Conservation (phyloP, 1,284 basidiomycete genomes). For the Ceraceosorus guamensis region DNA sequence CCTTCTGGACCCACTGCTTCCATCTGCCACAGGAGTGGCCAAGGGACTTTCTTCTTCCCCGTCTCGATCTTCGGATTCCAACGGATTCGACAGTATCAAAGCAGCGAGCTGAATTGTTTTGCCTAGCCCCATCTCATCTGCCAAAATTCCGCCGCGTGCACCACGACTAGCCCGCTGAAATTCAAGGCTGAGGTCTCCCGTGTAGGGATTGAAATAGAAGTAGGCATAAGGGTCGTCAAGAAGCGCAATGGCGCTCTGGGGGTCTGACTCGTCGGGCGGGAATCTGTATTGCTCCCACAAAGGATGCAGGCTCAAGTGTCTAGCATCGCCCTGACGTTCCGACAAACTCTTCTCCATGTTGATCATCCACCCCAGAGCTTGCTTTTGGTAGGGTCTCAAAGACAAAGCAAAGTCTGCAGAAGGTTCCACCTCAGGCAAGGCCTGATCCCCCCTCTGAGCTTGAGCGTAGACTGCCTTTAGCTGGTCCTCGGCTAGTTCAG, state of each 20-base stretch:
- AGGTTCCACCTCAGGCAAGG: constrained; percentile 74
- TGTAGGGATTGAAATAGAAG: constrained; percentile 40
- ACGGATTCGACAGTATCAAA: constrained; percentile 68
- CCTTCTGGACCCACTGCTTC: neutral
- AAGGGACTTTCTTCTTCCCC: neutral
- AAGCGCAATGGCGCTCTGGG: constrained; percentile 4
- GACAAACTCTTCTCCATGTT: constrained; percentile 60
- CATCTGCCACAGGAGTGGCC: neutral
- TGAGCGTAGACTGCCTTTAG: constrained; percentile 53
- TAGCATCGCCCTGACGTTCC: constrained; percentile 1
- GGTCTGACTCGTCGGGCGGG: constrained; percentile 19
- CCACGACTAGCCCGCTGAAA: constrained; percentile 76
- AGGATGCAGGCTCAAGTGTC: constrained; percentile 67
- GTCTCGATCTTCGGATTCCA: constrained; percentile 11
- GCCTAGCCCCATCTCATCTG: constrained; percentile 79
- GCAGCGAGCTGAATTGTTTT: constrained; percentile 95
- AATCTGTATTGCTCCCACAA: constrained; percentile 76
- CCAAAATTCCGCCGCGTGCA: constrained; percentile 77
- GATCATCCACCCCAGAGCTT: constrained; percentile 92
- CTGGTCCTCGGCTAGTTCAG: constrained; percentile 27
- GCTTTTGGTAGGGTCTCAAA: constrained; percentile 81
- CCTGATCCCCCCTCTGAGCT: constrained; percentile 66
- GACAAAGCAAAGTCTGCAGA: constrained; percentile 69
- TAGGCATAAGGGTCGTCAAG: constrained; percentile 15
- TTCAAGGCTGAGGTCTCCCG: constrained; percentile 83